Conservation (phyloP, 1,139 yeast genomes). For the Chernovozyma sophiae-reginae region DNA sequence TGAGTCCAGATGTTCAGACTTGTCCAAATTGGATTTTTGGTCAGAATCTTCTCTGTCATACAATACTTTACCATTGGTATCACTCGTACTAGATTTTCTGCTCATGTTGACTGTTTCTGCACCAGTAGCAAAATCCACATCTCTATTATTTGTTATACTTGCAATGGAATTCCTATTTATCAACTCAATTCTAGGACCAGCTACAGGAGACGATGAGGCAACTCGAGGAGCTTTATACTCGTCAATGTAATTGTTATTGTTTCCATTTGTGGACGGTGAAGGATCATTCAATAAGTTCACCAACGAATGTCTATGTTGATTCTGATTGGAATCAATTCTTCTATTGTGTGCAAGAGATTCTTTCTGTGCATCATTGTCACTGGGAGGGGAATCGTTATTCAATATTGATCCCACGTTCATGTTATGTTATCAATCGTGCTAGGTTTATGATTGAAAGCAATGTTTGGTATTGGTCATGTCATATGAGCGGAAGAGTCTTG, state of each 20-base stretch:
- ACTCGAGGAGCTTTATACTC: conserved; percentile 2
- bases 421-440: too few species aligned
- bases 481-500: too few species aligned
- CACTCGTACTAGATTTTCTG: conserved; percentile 4
- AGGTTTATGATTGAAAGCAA: too few species aligned
- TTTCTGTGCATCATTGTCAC: conserved; percentile 18
- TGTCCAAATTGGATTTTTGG: not conserved
- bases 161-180: conserved; percentile 41
- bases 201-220: conserved; percentile 2
- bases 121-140: conserved; percentile 34
- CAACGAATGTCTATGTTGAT: conserved; percentile 26
- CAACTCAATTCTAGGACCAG: conserved; percentile 4
- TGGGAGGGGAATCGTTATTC: conserved; percentile 39
- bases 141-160: conserved; percentile 44
- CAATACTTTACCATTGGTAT: conserved; percentile 13
- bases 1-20: not conserved
- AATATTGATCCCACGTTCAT: conserved; percentile 49
- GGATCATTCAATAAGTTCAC: conserved; percentile 26
- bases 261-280: conserved; percentile 1
- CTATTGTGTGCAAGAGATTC: conserved; percentile 4
- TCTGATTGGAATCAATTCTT: conserved; percentile 1
- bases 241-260: not conserved
- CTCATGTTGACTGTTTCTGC: conserved; percentile 26
- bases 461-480: too few species aligned
- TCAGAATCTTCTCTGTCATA: conserved; percentile 11